phyloP scores from a whole-genome alignment of 2,329 filamentous ascomycete genomes.

The Penicillium fuscoglaucum region DNA sequence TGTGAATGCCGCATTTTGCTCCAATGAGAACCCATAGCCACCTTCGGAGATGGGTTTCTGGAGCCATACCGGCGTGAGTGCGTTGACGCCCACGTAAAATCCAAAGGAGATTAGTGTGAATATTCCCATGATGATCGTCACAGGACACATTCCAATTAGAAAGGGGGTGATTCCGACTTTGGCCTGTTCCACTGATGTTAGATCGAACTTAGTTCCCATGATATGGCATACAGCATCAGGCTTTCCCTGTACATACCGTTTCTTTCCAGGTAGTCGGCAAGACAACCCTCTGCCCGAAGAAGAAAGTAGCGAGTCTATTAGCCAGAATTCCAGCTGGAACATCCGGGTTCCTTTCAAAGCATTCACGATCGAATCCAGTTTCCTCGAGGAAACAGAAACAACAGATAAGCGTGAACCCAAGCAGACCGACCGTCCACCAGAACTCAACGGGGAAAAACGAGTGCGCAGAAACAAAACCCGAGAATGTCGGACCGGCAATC shows the following conservation, averaged over 20 bases:
- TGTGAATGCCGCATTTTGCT: slow-evolving; percentile 43
- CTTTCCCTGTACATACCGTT: slow-evolving; percentile 16
- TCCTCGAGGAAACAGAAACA: slow-evolving; percentile 45
- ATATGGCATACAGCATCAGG: neutral
- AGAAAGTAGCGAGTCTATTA: slow-evolving; percentile 31
- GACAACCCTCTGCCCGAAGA: slow-evolving; percentile 26
- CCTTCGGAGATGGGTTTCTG: slow-evolving; percentile 38
- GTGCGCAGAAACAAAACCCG: slow-evolving; percentile 42
- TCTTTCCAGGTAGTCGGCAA: slow-evolving; percentile 26
- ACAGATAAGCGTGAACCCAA: slow-evolving; percentile 36
- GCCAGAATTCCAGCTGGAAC: slow-evolving; percentile 20
- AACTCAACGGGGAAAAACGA: slow-evolving; percentile 42
- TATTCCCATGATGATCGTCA: slow-evolving; percentile 41
- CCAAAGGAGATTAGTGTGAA: slow-evolving; percentile 42
- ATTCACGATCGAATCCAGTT: slow-evolving; percentile 37
- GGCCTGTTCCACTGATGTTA: slow-evolving; percentile 10
- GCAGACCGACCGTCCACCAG: slow-evolving; percentile 47
- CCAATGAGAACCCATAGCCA: slow-evolving; percentile 47
- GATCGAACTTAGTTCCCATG: neutral
- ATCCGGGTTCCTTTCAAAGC: slow-evolving; percentile 18
- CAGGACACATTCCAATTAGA: slow-evolving; percentile 36
- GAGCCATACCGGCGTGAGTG: slow-evolving; percentile 41
- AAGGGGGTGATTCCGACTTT: slow-evolving; percentile 27
- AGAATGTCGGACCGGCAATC: slow-evolving; percentile 42
- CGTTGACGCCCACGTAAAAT: slow-evolving; percentile 37